phyloP scores from a whole-genome alignment of 1,139 yeast genomes.

The Geotrichum carabidarum region DNA sequence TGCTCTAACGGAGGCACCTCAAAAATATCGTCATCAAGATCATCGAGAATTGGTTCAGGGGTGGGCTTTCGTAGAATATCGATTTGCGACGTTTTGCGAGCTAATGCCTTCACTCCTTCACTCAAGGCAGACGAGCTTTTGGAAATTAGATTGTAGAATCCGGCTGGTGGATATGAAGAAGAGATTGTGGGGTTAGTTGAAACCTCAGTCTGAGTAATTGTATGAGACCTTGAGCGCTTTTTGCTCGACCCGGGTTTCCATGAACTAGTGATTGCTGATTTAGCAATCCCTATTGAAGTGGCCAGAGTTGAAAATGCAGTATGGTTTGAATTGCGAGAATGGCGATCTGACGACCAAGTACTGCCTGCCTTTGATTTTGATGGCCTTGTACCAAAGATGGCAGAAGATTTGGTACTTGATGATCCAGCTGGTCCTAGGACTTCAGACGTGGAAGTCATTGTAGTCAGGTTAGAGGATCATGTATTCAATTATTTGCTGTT shows the following conservation, averaged over 20 bases:
- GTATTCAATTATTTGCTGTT: too few species aligned
- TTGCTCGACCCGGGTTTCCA: background rate
- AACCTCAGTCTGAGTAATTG: too few species aligned
- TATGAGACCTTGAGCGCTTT: background rate
- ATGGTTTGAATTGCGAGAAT: background rate
- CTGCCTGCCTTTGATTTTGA: too few species aligned
- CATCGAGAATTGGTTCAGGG: background rate
- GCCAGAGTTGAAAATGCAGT: conserved; percentile 11
- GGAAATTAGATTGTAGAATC: conserved; percentile 1
- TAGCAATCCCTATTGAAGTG: conserved; percentile 5
- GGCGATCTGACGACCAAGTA: too few species aligned
- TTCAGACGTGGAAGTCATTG: too few species aligned
- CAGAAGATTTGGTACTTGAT: too few species aligned
- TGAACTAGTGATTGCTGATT: conserved; percentile 6
- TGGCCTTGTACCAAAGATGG: too few species aligned
- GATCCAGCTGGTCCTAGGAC: too few species aligned
- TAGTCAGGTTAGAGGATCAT: too few species aligned
- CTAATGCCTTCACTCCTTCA: conserved; percentile 2
- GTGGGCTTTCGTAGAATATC: background rate
- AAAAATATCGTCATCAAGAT: background rate
- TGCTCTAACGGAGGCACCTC: conserved; percentile 45
- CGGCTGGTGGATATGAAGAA: background rate
- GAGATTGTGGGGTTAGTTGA: too few species aligned
- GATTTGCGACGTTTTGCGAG: conserved; percentile 6
- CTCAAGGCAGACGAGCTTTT: conserved; percentile 7